These are phyloP conservation scores for Naegleria lovaniensis DNA, from an alignment of 208 protist species.

Conservation along the genomic window DNA sequence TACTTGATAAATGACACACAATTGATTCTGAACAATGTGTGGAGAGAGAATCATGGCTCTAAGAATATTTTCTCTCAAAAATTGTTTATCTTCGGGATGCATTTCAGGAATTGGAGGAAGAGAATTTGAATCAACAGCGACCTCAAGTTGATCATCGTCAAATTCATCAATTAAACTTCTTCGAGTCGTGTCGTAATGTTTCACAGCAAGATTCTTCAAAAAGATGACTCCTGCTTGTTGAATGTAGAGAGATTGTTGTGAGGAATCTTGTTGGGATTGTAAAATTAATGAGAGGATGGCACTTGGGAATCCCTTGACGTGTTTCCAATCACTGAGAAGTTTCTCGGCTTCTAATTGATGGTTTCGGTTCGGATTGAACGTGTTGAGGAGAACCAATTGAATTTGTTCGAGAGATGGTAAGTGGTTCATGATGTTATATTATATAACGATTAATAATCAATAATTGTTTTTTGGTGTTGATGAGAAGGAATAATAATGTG, in stretches of 20 bases:
- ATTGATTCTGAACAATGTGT: not conserved
- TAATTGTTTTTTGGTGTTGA: too few species aligned
- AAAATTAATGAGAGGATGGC: not conserved
- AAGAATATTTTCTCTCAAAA: constrained; percentile 6
- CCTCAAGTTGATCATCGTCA: not conserved
- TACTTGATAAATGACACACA: not conserved
- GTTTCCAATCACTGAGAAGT: not conserved
- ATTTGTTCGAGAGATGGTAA: not conserved
- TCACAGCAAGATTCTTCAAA: not conserved
- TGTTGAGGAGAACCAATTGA: not conserved
- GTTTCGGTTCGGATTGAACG: not conserved
- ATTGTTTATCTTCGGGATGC: not conserved
- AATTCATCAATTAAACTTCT: not conserved
- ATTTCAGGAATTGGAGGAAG: not conserved
- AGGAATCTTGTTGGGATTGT: not conserved
- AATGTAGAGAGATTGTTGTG: not conserved
- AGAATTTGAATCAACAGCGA: not conserved
- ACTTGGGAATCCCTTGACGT: not conserved
- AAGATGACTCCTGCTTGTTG: constrained; percentile 8
- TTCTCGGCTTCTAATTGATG: not conserved
- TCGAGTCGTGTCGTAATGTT: not conserved
- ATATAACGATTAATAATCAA: too few species aligned
- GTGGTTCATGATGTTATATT: too few species aligned
- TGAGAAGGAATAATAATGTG: too few species aligned
- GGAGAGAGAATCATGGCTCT: not conserved